Conservation (phyloP, 129 eudicot genomes). For the Cynara cardunculus region DNA sequence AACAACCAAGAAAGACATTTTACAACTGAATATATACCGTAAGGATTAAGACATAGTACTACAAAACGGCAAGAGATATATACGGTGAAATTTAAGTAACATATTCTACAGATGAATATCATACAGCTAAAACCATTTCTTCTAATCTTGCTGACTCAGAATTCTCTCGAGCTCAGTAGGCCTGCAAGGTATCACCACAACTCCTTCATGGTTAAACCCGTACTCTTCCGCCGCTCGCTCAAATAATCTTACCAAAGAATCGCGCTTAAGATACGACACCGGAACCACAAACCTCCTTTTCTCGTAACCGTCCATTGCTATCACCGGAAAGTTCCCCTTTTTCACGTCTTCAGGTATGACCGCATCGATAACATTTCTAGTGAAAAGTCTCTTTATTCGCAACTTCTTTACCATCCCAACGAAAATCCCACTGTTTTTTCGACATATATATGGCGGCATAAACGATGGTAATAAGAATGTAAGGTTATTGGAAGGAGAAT, state of each 20-base stretch:
- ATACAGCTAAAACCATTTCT: background rate
- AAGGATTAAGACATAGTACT: background rate
- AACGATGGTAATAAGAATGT: background rate
- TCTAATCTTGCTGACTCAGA: constrained; percentile 13
- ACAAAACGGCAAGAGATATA: background rate
- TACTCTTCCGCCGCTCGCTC: constrained; percentile 25
- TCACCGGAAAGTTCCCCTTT: constrained; percentile 26
- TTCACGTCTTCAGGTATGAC: constrained; percentile 16
- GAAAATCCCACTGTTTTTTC: constrained; percentile 5
- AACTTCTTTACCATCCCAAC: constrained; percentile 16
- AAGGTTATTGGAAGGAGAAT: background rate
- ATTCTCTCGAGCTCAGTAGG: constrained; percentile 18
- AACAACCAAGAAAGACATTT: background rate
- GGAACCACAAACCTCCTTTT: constrained; percentile 29
- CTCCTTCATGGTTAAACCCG: constrained; percentile 22
- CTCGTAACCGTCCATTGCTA: constrained; percentile 22
- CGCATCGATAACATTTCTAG: background rate
- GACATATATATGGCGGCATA: background rate
- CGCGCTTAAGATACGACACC: constrained; percentile 22
- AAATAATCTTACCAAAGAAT: constrained; percentile 17
- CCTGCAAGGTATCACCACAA: constrained; percentile 29
- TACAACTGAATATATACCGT: background rate
- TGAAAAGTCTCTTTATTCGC: constrained; percentile 10
- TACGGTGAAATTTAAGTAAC: background rate
- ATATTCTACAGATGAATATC: too few relatives aligned